These are phyloP conservation scores for Gnomoniopsis sp. DNA, from an alignment of 2,329 filamentous ascomycete genomes.

Conservation along the genomic window DNA sequence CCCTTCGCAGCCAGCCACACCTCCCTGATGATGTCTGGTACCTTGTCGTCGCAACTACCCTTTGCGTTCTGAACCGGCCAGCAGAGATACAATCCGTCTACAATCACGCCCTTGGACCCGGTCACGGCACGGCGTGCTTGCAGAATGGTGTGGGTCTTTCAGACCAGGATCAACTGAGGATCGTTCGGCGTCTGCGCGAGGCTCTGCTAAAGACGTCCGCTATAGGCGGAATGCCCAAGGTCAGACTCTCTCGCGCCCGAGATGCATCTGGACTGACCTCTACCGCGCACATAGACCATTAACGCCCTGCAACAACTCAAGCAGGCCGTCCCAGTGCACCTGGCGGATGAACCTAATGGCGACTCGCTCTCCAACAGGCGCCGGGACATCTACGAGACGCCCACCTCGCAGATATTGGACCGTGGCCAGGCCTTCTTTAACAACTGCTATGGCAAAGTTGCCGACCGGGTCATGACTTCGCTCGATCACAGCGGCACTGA, in stretches of 20 bases:
- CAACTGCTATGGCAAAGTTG: slow-evolving; percentile 47
- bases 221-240: slow-evolving; percentile 48
- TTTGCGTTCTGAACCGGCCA: slow-evolving; percentile 46
- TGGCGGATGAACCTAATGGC: slow-evolving; percentile 35
- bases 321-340: slow-evolving; percentile 36
- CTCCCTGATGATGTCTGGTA: slow-evolving; percentile 47
- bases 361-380: slow-evolving; percentile 36
- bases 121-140: slow-evolving; percentile 14
- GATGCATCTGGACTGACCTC: slow-evolving; percentile 25
- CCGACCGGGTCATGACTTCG: slow-evolving; percentile 42
- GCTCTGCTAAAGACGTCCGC: slow-evolving; percentile 46
- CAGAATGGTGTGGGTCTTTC: slow-evolving; percentile 16
- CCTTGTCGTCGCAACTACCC: slow-evolving; percentile 41
- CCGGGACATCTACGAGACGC: slow-evolving; percentile 35
- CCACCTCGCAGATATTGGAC: slow-evolving; percentile 32
- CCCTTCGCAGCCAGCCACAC: slow-evolving; percentile 36
- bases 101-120: slow-evolving; percentile 35
- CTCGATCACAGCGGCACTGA: slow-evolving; percentile 47
- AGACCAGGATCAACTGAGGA: slow-evolving; percentile 35
- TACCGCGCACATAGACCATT: slow-evolving; percentile 34
- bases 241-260: slow-evolving; percentile 19
- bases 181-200: slow-evolving; percentile 45
- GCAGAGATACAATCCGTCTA: slow-evolving; percentile 45
- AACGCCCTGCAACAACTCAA: slow-evolving; percentile 45
- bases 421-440: slow-evolving; percentile 47